Evolutionary conservation across 148 eudicot genomes (phyloP).

Genomic region (Cornus florida): DNA sequence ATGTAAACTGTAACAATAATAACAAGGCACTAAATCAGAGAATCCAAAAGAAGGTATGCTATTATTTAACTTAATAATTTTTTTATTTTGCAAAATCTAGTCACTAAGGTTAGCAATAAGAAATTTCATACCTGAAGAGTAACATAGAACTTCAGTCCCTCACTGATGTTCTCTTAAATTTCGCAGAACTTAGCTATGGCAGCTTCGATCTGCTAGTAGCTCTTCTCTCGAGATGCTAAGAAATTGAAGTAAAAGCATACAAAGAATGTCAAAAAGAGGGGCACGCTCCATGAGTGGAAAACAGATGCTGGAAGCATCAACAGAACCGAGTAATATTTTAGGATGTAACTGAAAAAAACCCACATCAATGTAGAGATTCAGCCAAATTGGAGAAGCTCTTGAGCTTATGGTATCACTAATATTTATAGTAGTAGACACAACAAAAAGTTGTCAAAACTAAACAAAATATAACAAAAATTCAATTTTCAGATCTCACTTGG

Average conservation of each 20-base stretch:
- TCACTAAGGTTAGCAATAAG: neutral
- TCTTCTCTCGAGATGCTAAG: slow-evolving; percentile 80
- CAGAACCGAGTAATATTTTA: neutral
- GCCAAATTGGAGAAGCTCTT: neutral
- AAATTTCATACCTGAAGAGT: slow-evolving; percentile 76
- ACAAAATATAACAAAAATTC: neutral
- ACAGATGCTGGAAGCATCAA: neutral
- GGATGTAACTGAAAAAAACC: neutral
- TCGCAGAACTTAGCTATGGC: slow-evolving; percentile 87
- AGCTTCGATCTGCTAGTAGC: slow-evolving; percentile 92
- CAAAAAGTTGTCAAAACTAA: neutral
- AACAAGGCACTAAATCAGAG: neutral
- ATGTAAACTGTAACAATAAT: too few relatives aligned
- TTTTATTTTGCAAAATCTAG: neutral
- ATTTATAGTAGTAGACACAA: neutral
- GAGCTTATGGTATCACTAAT: neutral
- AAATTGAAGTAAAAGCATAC: neutral
- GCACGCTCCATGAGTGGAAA: neutral
- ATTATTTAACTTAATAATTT: neutral
- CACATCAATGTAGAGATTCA: too few relatives aligned
- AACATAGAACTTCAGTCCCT: slow-evolving; percentile 93
- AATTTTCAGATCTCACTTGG: neutral
- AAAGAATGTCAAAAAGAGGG: neutral
- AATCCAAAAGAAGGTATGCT: too few relatives aligned
- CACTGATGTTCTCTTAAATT: slow-evolving; percentile 89